Evolutionary conservation across 1,284 basidiomycete genomes (phyloP), one percentile per base, ranked within the genome.

Genomic region (Coniferiporia weirii): DNA sequence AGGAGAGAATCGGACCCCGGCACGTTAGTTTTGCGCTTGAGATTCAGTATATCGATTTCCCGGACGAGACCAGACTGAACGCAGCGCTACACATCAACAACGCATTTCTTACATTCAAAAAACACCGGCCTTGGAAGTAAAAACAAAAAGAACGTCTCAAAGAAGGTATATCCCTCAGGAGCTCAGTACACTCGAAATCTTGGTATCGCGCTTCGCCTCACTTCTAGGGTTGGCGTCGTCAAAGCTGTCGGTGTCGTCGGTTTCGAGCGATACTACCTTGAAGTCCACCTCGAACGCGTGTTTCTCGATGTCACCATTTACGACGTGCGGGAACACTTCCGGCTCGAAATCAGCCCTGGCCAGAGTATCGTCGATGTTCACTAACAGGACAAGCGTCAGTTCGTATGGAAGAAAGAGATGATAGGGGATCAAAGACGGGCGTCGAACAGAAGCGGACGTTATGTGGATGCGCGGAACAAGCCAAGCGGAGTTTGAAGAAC

Each of bases 281-380:
- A 60, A 56, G 49, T 56, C 49, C 12, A 60, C 49, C 17, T 52
- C 44, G 32, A 43, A 57, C 4, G n/a, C n/a, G 10, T 57, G 35
- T 50, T 58, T 61, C 36, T 58, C 56, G 17, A 43, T 35, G 34
- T 57, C 56, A 15, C 50, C 48, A 8, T 56, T 38, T 0, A 34
- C 22, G 15, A 48, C 46, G 38, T 61, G 48, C 22, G 54, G 43
- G 56, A 61, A 61, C 12, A 61, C 52, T 35, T 61, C 60, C 13
- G 60, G 60, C 32, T 61, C 60, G 22, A 61, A 61, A 52, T 61
- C 60, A 0, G 44, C 35, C 4, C 32, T 34, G 13, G 44, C 51
- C 20, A 61, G 60, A 15, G 51, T 34, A 45, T n/a, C 40, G 35
- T 61, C 52, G 15, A 36, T 52, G 47, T 54, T 32, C 12, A 61